Evolutionary conservation across 306 rosid genomes (phyloP), one percentile per base, ranked within the genome.

Genomic region (Cicer pinnatifidum): DNA sequence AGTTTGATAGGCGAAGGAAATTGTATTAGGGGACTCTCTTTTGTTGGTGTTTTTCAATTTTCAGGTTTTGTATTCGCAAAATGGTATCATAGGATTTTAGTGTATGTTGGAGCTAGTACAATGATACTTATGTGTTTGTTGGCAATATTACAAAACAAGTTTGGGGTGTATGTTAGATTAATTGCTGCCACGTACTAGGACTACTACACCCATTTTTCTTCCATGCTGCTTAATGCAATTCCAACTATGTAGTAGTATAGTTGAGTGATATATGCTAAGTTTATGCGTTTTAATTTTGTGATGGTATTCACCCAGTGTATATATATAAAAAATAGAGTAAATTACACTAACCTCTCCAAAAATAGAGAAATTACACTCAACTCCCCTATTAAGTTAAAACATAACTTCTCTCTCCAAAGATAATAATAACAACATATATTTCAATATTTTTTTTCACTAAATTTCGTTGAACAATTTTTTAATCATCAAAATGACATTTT

Each of bases 21-120:
- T 28, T 3, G 4, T 28, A 28, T 28, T 28, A 28, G 35, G 35
- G 35, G 35, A 28, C 5, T 28, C 35, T 28, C 4, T 3, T 28
- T 28, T 3, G 35, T 28, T 28, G 35, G 35, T 28, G 35, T 28
- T 28, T 28, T 23, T 23, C 33, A 3, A 23, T 23, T 23, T 23
- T 23, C 33, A 23, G 33, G 33, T 23, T 23, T 28, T 28, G 35
- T 66, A 64, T 44, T 56, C 56, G 19, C 23, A 33, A 44, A 4
- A 77, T 11, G 62, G 68, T 75, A 50, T 77, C 82, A 67, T 73
- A 60, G 46, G 63, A 61, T 82, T 73, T 67, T 60, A 33, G 53
- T 82, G 80, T 72, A 61, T 82, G 79, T 72, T 69, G 35, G 33
- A 16, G 35, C 35, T 28, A 28, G 5, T 58, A 58, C 1, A 17